Conservation (phyloP, 768 basidiomycete species). For the Termitomyces sp. region DNA sequence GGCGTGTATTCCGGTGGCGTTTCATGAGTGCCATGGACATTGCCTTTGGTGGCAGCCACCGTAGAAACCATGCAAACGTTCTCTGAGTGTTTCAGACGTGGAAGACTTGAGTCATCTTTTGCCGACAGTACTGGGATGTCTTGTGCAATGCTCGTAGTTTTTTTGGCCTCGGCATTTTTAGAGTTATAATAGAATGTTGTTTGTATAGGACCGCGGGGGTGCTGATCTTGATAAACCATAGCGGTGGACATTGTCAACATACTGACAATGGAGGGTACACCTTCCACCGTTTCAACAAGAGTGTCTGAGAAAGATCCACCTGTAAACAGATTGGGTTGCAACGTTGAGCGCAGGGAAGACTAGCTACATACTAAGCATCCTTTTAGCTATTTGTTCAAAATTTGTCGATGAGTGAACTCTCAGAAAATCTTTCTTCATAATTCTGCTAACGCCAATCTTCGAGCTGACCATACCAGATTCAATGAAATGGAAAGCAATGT, state of each 20-base stretch:
- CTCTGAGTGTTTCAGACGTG: neutral
- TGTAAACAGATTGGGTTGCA: neutral
- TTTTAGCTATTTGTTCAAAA: neutral
- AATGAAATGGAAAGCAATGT: conserved; percentile 1
- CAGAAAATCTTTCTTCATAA: neutral
- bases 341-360: neutral
- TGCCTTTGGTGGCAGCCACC: neutral
- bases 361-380: conserved; percentile 2
- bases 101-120: neutral
- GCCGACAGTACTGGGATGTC: neutral
- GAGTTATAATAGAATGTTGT: neutral
- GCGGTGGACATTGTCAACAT: neutral
- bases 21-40: neutral
- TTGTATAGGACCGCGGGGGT: neutral
- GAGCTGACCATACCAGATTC: neutral
- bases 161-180: neutral
- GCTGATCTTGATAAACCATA: neutral
- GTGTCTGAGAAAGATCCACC: neutral
- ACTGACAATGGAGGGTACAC: neutral
- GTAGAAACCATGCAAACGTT: neutral
- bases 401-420: neutral
- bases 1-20: neutral
- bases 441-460: neutral
- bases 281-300: neutral
- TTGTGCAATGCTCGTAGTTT: neutral